These are phyloP conservation scores for Rehmannia glutinosa DNA, from an alignment of 257 asterid genomes.

Conservation along the genomic window DNA sequence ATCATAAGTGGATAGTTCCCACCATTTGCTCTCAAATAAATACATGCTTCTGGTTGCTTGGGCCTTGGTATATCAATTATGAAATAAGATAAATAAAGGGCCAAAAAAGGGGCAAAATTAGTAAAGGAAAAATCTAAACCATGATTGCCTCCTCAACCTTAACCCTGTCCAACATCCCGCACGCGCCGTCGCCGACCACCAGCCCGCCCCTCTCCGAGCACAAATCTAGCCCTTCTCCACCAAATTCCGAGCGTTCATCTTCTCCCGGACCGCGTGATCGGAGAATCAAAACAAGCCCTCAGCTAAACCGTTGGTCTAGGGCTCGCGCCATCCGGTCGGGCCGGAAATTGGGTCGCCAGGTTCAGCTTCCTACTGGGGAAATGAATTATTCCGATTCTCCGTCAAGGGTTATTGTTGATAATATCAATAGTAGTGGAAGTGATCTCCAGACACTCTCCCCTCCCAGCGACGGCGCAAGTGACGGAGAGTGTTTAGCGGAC, in stretches of 20 bases:
- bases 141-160: conserved; percentile 46
- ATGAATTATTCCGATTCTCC: conserved; percentile 19
- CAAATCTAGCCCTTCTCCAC: conserved; percentile 23
- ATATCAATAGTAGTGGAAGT: conserved; percentile 13
- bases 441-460: conserved; percentile 21
- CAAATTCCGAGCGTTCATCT: conserved; percentile 28
- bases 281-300: conserved; percentile 59
- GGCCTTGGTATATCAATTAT: background rate
- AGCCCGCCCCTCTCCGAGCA: conserved; percentile 15
- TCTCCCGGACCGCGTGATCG: conserved; percentile 35
- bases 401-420: background rate
- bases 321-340: conserved; percentile 89
- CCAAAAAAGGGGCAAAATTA: background rate
- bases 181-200: conserved; percentile 22
- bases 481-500: conserved; percentile 32
- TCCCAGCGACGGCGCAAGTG: conserved; percentile 20
- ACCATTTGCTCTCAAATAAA: too few relatives aligned
- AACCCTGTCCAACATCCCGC: conserved; percentile 30
- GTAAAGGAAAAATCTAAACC: background rate
- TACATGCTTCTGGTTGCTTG: too few relatives aligned
- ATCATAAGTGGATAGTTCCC: too few relatives aligned
- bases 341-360: conserved; percentile 54
- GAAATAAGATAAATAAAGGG: background rate
- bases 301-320: conserved; percentile 86
- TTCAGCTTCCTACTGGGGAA: conserved; percentile 15